phyloP scores from a whole-genome alignment of 2,329 filamentous ascomycete genomes.

The Thermoascus crustaceus region DNA sequence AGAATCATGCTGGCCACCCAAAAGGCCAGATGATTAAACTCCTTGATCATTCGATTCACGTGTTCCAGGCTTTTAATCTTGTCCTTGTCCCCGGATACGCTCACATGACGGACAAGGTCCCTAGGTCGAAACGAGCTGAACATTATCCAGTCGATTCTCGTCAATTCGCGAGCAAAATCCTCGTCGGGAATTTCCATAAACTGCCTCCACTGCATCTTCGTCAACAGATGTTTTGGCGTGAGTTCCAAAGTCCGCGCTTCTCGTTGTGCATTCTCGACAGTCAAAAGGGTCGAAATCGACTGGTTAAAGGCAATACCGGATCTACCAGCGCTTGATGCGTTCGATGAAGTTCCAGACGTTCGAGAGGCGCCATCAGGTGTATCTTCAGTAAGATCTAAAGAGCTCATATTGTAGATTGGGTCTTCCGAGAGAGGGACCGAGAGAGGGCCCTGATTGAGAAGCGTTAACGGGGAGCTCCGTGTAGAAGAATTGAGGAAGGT shows the following conservation, averaged over 20 bases:
- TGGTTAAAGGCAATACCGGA: slow-evolving; percentile 34
- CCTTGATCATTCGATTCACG: slow-evolving; percentile 87
- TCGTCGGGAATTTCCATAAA: slow-evolving; percentile 84
- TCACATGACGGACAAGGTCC: slow-evolving; percentile 87
- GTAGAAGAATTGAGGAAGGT: slow-evolving; percentile 34
- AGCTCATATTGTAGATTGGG: slow-evolving; percentile 30
- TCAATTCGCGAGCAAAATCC: slow-evolving; percentile 81
- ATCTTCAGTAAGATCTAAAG: slow-evolving; percentile 32
- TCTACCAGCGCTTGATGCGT: slow-evolving; percentile 31
- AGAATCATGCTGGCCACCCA: slow-evolving; percentile 80
- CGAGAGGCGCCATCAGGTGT: slow-evolving; percentile 29
- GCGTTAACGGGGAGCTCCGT: slow-evolving; percentile 32
- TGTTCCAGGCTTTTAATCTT: slow-evolving; percentile 69
- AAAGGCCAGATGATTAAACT: slow-evolving; percentile 79
- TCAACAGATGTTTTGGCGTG: slow-evolving; percentile 59
- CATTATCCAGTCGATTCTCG: slow-evolving; percentile 96
- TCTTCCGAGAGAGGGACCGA: slow-evolving; percentile 21
- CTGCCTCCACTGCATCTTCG: slow-evolving; percentile 79
- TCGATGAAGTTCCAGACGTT: slow-evolving; percentile 32
- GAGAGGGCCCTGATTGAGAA: too few relatives aligned
- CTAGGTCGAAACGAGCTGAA: slow-evolving; percentile 90
- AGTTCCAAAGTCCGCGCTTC: slow-evolving; percentile 67
- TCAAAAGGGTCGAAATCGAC: slow-evolving; percentile 32
- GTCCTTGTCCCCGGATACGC: slow-evolving; percentile 49
- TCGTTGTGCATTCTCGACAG: slow-evolving; percentile 65